Conservation (phyloP, 2,329 filamentous ascomycete genomes). For the Penicillium sp. region DNA sequence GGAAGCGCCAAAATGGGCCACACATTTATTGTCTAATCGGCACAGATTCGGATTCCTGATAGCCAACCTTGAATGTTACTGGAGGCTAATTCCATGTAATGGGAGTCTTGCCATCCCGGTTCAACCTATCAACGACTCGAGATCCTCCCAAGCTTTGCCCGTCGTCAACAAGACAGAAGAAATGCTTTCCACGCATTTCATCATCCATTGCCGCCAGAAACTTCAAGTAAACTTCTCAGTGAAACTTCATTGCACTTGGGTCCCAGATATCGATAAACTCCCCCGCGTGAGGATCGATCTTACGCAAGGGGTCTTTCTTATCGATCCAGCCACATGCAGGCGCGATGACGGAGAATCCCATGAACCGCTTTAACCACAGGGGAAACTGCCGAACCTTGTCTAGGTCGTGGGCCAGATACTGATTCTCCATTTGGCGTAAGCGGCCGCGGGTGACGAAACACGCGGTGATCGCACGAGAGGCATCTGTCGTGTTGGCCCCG, state of each 20-base stretch:
- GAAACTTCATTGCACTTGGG: background rate
- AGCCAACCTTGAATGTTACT: no score
- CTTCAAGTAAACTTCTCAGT: background rate
- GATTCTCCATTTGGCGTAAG: background rate
- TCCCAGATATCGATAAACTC: background rate
- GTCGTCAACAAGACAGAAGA: background rate
- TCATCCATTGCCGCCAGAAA: background rate
- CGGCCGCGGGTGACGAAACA: background rate
- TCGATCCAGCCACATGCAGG: background rate
- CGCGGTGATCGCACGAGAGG: background rate
- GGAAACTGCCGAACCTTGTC: background rate
- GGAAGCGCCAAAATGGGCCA: no score
- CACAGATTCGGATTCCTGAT: no score
- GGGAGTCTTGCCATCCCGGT: no score
- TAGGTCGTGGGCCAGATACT: background rate
- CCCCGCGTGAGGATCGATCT: background rate
- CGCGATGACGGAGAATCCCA: background rate
- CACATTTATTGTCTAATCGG: no score
- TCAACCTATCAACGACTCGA: no score
- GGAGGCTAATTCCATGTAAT: no score
- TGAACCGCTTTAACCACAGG: background rate
- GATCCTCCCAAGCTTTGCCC: background rate
- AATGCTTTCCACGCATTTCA: background rate
- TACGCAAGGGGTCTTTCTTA: background rate
- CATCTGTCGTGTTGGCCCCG: background rate